Conservation (phyloP, 2,329 filamentous ascomycete genomes). For the Akanthomyces lecanii region DNA sequence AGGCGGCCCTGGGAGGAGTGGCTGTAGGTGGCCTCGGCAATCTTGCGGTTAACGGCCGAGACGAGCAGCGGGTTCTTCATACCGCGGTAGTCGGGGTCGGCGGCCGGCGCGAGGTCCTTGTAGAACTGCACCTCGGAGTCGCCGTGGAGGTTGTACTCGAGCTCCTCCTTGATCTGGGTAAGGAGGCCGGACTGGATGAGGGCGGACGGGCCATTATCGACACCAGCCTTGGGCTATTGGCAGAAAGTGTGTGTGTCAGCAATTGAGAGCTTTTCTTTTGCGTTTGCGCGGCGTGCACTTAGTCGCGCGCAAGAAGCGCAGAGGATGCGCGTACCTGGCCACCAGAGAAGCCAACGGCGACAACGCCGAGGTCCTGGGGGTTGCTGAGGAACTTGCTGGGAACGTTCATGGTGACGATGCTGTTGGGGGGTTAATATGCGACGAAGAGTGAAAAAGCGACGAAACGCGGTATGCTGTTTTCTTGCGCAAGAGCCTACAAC, state of each 20-base stretch:
- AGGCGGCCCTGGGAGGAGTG: constrained; percentile 80
- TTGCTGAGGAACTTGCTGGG: constrained; percentile 73
- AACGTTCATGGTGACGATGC: constrained; percentile 42
- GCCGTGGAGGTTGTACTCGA: constrained; percentile 83
- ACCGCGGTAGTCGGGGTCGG: constrained; percentile 74
- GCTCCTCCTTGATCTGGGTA: constrained; percentile 74
- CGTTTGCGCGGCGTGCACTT: background rate
- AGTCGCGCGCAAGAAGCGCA: background rate
- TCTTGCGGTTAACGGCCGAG: constrained; percentile 74
- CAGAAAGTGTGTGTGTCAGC: constrained; percentile 15
- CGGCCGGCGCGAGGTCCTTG: constrained; percentile 63
- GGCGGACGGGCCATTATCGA: constrained; percentile 84
- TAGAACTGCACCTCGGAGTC: constrained; percentile 81
- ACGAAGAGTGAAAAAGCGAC: background rate
- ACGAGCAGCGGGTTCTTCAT: constrained; percentile 94
- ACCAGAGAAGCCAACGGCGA: constrained; percentile 93
- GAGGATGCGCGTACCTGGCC: constrained; percentile 66
- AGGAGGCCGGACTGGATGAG: constrained; percentile 87
- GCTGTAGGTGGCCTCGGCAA: constrained; percentile 80
- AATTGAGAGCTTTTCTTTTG: background rate
- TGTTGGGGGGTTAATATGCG: background rate
- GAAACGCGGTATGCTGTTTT: background rate
- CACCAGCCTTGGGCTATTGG: constrained; percentile 76
- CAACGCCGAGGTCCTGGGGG: constrained; percentile 78
- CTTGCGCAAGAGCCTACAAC: background rate